Conservation (phyloP, 2,329 filamentous ascomycete species). For the Talaromyces sp. region DNA sequence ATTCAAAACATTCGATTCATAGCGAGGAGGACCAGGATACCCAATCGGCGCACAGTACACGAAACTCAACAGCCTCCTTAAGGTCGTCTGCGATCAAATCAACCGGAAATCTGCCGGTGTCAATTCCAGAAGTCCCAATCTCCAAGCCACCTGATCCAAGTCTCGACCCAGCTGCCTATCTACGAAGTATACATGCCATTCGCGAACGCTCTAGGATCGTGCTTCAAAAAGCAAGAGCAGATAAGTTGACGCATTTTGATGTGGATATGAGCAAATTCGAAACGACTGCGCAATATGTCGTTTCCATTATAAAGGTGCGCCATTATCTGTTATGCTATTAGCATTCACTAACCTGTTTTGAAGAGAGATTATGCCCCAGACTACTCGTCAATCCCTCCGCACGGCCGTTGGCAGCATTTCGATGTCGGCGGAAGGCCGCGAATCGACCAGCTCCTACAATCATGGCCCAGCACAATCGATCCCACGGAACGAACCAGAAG, state of each 20-base stretch:
- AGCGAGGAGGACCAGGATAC: conserved; percentile 43
- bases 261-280: conserved; percentile 82
- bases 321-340: not conserved
- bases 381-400: conserved; percentile 73
- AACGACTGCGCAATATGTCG: conserved; percentile 80
- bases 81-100: conserved; percentile 49
- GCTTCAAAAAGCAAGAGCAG: conserved; percentile 70
- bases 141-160: conserved; percentile 82
- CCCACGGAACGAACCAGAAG: conserved; percentile 51
- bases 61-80: conserved; percentile 47
- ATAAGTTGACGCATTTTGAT: conserved; percentile 79
- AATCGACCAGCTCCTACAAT: conserved; percentile 44
- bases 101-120: conserved; percentile 46
- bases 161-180: conserved; percentile 82
- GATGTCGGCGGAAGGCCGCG: conserved; percentile 55
- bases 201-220: conserved; percentile 73
- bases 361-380: conserved; percentile 69
- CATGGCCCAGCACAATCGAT: conserved; percentile 47
- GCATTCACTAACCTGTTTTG: not conserved
- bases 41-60: conserved; percentile 42
- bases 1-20: conserved; percentile 39
- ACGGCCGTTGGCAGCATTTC: conserved; percentile 65
- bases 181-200: conserved; percentile 84
- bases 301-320: conserved; percentile 88
- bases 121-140: conserved; percentile 72